Conservation (phyloP, 768 basidiomycete genomes). For the Tylopilus plumbeoviolaceoides region DNA sequence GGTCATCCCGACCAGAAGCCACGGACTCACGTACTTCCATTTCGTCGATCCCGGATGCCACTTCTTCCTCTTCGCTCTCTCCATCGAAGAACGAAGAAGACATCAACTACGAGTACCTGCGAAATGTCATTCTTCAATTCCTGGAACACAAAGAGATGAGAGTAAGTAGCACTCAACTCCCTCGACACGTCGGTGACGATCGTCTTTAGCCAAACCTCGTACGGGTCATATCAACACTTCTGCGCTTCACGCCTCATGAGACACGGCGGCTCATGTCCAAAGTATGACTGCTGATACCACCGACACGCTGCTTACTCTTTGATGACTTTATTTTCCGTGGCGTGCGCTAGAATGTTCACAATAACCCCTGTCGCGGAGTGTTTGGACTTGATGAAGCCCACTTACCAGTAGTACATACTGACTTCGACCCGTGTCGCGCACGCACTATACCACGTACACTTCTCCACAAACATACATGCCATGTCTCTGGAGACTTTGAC, state of each 20-base stretch:
- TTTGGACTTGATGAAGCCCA: background rate
- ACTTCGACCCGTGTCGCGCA: background rate
- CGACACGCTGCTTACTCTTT: background rate
- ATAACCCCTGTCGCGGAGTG: background rate
- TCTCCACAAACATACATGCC: background rate
- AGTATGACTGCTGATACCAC: conserved; percentile 41
- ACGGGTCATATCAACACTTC: conserved; percentile 84
- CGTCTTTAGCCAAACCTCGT: conserved; percentile 75
- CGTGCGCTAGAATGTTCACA: background rate
- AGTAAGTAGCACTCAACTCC: conserved; percentile 45
- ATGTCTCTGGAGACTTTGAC: conserved; percentile 73
- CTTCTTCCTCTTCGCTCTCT: conserved; percentile 32
- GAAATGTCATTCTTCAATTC: conserved; percentile 96
- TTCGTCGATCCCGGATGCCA: conserved; percentile 41
- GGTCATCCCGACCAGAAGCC: conserved; percentile 50
- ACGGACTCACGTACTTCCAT: conserved; percentile 34
- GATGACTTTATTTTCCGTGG: background rate
- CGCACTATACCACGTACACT: background rate
- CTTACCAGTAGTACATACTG: background rate
- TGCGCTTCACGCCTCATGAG: conserved; percentile 95
- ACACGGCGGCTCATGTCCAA: conserved; percentile 86
- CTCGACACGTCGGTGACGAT: conserved; percentile 2
- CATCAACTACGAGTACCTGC: conserved; percentile 90
- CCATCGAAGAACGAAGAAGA: conserved; percentile 70
- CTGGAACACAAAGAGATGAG: conserved; percentile 98